phyloP scores from a whole-genome alignment of 1,284 basidiomycete species.

The Ganoderma boninense region DNA sequence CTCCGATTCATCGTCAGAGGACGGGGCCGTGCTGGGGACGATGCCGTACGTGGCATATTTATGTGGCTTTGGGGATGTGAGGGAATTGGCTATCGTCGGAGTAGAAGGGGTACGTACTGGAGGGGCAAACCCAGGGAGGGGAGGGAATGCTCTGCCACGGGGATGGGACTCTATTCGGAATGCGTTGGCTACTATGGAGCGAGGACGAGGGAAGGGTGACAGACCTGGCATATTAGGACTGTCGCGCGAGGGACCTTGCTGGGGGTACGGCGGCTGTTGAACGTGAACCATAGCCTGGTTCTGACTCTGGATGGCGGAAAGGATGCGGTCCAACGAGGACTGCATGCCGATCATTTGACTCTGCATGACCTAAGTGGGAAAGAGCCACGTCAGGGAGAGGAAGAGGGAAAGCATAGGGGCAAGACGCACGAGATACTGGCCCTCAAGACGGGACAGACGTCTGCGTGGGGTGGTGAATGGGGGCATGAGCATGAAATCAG shows the following conservation, averaged over 20 bases:
- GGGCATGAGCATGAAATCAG: slow-evolving; percentile 25
- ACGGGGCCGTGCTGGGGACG: slow-evolving; percentile 79
- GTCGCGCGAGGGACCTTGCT: slow-evolving; percentile 35
- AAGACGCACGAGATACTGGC: slow-evolving; percentile 76
- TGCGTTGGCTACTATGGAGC: slow-evolving; percentile 39
- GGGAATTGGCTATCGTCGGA: slow-evolving; percentile 23
- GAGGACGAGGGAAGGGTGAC: slow-evolving; percentile 37
- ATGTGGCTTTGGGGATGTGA: slow-evolving; percentile 50
- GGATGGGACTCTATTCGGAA: slow-evolving; percentile 36
- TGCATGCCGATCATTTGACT: slow-evolving; percentile 93
- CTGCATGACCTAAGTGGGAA: slow-evolving; percentile 75
- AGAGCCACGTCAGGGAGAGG: not conserved
- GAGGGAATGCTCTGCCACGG: slow-evolving; percentile 65
- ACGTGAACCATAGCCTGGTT: slow-evolving; percentile 35
- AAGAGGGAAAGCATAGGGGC: slow-evolving; percentile 12
- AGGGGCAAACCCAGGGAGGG: slow-evolving; percentile 89
- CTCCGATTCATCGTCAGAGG: slow-evolving; percentile 89
- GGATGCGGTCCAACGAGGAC: slow-evolving; percentile 82
- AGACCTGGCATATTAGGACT: slow-evolving; percentile 35
- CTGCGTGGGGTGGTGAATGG: slow-evolving; percentile 48
- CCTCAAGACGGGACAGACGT: slow-evolving; percentile 82
- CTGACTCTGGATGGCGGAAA: slow-evolving; percentile 71
- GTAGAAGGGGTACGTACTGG: slow-evolving; percentile 62
- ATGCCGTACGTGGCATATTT: slow-evolving; percentile 93
- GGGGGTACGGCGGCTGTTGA: slow-evolving; percentile 21